phyloP scores from a whole-genome alignment of 2,329 filamentous ascomycete genomes.

The Sporothrix sp. region DNA sequence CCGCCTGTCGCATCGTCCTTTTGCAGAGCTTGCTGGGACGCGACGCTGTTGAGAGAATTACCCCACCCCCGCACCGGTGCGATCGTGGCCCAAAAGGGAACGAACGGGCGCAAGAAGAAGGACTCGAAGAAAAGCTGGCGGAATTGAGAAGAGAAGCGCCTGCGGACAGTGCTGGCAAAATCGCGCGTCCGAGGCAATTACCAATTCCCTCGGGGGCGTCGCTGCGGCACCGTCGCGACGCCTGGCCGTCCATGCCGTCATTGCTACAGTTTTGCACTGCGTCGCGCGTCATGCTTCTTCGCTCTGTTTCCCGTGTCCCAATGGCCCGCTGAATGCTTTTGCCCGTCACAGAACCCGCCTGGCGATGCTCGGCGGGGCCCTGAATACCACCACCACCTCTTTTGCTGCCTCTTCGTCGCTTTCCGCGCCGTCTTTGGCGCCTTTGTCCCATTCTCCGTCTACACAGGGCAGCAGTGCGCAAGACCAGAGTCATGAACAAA shows the following conservation, averaged over 20 bases:
- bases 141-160: background rate
- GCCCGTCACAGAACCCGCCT: slow-evolving; percentile 56
- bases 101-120: background rate
- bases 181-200: background rate
- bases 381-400: slow-evolving; percentile 27
- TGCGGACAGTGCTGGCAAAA: background rate
- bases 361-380: slow-evolving; percentile 58
- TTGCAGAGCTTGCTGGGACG: background rate
- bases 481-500: slow-evolving; percentile 19
- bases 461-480: slow-evolving; percentile 6
- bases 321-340: slow-evolving; percentile 6
- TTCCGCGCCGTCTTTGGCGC: background rate
- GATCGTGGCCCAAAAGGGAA: background rate
- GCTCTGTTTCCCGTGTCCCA: background rate
- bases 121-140: slow-evolving; percentile 2
- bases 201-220: background rate
- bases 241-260: no score
- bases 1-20: background rate
- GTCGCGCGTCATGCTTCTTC: background rate
- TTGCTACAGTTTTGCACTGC: no score
- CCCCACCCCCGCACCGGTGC: slow-evolving; percentile 18
- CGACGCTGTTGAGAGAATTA: slow-evolving; percentile 10
- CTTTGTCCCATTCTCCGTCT: no score
- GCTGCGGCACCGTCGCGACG: no score
- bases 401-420: slow-evolving; percentile 18